Evolutionary conservation across 768 basidiomycete species (phyloP), one percentile per base, ranked within the genome.

Genomic region (Cystofilobasidium bisporidii): DNA sequence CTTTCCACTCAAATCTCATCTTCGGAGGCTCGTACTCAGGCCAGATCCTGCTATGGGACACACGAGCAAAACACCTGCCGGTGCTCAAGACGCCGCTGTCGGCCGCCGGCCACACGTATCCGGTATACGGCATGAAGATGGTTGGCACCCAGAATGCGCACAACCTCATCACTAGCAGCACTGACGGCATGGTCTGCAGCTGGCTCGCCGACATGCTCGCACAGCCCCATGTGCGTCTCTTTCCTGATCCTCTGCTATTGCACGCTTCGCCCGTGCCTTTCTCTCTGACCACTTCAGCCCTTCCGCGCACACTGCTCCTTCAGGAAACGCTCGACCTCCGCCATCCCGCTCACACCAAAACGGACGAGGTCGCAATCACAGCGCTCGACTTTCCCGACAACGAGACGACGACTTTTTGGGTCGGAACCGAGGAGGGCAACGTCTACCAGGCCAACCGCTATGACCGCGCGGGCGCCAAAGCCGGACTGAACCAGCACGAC

Each of bases 11-110:
- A 1, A 98, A 96, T 73, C 84, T 97, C 22, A 83, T 99, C 45
- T 96, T 98, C 71, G 96, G 96, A 62, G 96, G 96, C 28, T 97
- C 96, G n/a, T 98, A 98, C 76, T 97, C 96, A 33, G 96, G 96
- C 22, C 96, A 98, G 78, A 93, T 99, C 70, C 80, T 99, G 32
- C 83, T 98, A 0, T 99, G 96, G 96, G 96, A 99, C 74, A 98
- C 93, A 11, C 86, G 96, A 57, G 91, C 93, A 1, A 94, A 94
- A 75, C 91, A 96, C 75, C 80, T 97, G 1, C 96, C 96, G 0
- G 91, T 98, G 3, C 81, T 97, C 59, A 99, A 98, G 79, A 96
- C 96, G 8, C 96, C 96, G 0, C 78, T 98, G 47, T 96, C 93
- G 20, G 91, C 93, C 1, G 86, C 91, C 33, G 96, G 96, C 0